Percentiles rank a stretch among this genome's conserved stretches.
Evolutionary conservation across 768 basidiomycete species (phyloP).

Genomic region (Amanita pseudoporphyria): DNA sequence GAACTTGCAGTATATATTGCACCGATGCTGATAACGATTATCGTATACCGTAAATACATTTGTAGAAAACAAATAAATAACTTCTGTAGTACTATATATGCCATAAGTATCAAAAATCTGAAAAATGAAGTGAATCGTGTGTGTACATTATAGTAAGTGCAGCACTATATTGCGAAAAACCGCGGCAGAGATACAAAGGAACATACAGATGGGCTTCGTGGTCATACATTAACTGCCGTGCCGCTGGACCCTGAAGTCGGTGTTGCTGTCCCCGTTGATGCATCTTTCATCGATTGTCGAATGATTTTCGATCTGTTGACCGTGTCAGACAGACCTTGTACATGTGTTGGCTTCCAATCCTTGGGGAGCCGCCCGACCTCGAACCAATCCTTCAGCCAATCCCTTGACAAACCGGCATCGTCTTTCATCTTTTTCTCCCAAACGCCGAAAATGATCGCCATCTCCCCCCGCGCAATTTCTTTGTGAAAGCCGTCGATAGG

Average conservation of each 20-base stretch:
- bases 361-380: constrained; percentile 41
- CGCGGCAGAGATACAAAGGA: no score
- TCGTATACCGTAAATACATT: no score
- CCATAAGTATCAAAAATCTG: no score
- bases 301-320: constrained; percentile 24
- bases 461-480: constrained; percentile 60
- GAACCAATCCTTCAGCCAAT: constrained; percentile 42
- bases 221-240: not conserved
- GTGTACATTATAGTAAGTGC: no score
- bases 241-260: not conserved
- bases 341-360: constrained; percentile 29
- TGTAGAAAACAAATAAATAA: no score
- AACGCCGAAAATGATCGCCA: constrained; percentile 53
- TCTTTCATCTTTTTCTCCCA: constrained; percentile 31
- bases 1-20: no score
- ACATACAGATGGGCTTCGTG: no score
- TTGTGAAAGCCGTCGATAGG: constrained; percentile 37
- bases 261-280: constrained; percentile 7
- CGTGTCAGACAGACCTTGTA: constrained; percentile 26
- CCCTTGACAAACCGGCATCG: constrained; percentile 33
- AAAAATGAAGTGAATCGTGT: no score
- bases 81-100: no score
- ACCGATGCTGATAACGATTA: no score
- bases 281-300: constrained; percentile 16
- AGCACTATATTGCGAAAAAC: no score